Percentiles rank a stretch among this genome's conserved stretches.
phyloP scores from a whole-genome alignment of 1,284 basidiomycete species.

The Cutaneotrichosporon mucoides region DNA sequence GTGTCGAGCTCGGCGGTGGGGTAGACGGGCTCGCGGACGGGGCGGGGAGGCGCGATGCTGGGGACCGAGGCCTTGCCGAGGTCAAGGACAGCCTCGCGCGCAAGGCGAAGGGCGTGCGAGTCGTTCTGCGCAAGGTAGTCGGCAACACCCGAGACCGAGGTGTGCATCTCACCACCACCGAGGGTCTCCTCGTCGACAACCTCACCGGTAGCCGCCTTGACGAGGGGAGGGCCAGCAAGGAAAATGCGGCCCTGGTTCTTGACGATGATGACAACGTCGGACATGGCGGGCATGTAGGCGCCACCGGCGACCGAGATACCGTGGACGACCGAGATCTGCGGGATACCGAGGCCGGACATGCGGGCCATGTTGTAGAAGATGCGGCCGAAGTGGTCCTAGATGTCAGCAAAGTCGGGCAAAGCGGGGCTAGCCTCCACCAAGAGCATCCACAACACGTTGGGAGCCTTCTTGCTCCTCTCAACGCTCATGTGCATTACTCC shows the following conservation, averaged over 20 bases:
- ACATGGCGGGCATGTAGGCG: conserved; percentile 90
- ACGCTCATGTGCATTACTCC: too few species aligned
- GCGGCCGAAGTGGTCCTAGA: conserved; percentile 78
- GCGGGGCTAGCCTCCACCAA: too few species aligned
- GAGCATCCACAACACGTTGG: too few species aligned
- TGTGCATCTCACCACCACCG: conserved; percentile 81
- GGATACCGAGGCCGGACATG: conserved; percentile 80
- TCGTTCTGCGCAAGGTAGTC: conserved; percentile 88
- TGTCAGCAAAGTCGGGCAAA: background rate
- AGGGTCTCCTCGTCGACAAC: conserved; percentile 83
- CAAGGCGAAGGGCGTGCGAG: conserved; percentile 79
- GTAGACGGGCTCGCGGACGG: conserved; percentile 61
- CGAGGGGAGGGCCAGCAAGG: conserved; percentile 90
- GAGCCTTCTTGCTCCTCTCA: too few species aligned
- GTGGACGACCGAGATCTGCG: conserved; percentile 88
- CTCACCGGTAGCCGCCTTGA: conserved; percentile 93
- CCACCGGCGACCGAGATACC: conserved; percentile 81
- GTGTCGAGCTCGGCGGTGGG: conserved; percentile 76
- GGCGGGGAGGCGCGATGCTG: conserved; percentile 7
- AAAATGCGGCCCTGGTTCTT: conserved; percentile 87
- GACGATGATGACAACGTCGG: conserved; percentile 93
- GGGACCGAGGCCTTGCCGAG: conserved; percentile 53
- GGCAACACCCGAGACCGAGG: conserved; percentile 85
- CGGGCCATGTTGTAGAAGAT: conserved; percentile 95
- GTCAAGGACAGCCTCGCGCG: conserved; percentile 74